Percentiles rank a stretch among this genome's conserved stretches.
Conservation (phyloP, 176 grass and related monocot genomes). For the Microstegium vimineum region DNA sequence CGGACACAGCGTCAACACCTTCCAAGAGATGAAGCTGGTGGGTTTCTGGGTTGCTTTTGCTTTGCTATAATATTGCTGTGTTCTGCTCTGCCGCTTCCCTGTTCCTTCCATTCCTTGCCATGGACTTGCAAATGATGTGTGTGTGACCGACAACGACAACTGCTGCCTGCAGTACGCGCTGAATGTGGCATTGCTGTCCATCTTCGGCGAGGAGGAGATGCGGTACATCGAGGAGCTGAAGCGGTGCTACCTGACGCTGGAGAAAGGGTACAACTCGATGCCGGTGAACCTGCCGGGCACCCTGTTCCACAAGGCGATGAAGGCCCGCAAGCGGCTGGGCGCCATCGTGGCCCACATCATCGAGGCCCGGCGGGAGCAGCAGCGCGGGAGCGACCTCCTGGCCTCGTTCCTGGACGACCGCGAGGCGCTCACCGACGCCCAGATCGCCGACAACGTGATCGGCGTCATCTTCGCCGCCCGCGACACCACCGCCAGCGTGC, state of each 20-base stretch:
- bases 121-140: no score
- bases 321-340: slow-evolving; percentile 61
- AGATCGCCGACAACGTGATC: slow-evolving; percentile 93
- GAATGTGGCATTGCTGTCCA: slow-evolving; percentile 93
- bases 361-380: slow-evolving; percentile 48
- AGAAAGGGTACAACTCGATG: slow-evolving; percentile 99
- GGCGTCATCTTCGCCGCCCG: slow-evolving; percentile 93
- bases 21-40: slow-evolving; percentile 98
- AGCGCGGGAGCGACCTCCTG: slow-evolving; percentile 57
- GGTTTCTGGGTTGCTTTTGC: no score
- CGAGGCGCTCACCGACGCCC: slow-evolving; percentile 77
- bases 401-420: slow-evolving; percentile 80
- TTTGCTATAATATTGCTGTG: no score
- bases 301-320: slow-evolving; percentile 97
- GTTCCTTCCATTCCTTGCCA: neutral
- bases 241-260: slow-evolving; percentile 88
- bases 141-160: no score
- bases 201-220: slow-evolving; percentile 93
- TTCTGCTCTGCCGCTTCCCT: neutral
- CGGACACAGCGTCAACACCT: slow-evolving; percentile 70
- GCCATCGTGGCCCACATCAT: slow-evolving; percentile 77
- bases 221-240: slow-evolving; percentile 85
- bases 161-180: slow-evolving; percentile 65
- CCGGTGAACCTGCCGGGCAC: slow-evolving; percentile 89
- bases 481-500: slow-evolving; percentile 94